These are phyloP conservation scores for Parafenestella ontariensis DNA, from an alignment of 2,329 filamentous ascomycete species.

Conservation along the genomic window DNA sequence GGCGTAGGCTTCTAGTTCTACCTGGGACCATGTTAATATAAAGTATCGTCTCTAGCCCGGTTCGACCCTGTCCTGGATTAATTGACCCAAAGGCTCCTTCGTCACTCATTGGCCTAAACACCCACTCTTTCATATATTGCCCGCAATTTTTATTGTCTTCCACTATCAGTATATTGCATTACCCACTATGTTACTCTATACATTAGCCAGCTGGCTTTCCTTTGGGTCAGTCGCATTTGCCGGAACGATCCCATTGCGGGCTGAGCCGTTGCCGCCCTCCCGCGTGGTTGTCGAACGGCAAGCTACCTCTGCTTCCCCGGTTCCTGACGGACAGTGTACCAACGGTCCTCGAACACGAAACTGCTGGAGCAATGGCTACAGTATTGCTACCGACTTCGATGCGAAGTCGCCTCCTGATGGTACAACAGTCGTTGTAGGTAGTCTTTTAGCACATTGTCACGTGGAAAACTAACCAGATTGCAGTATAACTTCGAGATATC, in stretches of 20 bases:
- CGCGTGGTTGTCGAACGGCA: constrained; percentile 36
- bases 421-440: constrained; percentile 38
- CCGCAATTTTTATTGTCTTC: constrained; percentile 6
- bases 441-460: neutral
- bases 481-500: constrained; percentile 52
- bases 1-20: constrained; percentile 2
- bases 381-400: constrained; percentile 55
- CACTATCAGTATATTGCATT: constrained; percentile 11
- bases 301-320: constrained; percentile 17
- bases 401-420: constrained; percentile 52
- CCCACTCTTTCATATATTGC: constrained; percentile 10
- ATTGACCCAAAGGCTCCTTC: constrained; percentile 8
- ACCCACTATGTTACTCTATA: constrained; percentile 34
- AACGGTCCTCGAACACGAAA: constrained; percentile 49
- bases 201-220: constrained; percentile 33
- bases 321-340: constrained; percentile 46
- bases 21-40: constrained; percentile 21
- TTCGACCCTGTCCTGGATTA: constrained; percentile 12
- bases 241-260: constrained; percentile 29
- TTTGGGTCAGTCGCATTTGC: constrained; percentile 35
- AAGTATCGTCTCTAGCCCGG: constrained; percentile 11
- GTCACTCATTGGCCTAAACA: constrained; percentile 18
- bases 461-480: constrained; percentile 3
- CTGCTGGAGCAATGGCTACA: constrained; percentile 54
- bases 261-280: constrained; percentile 17